Evolutionary conservation across 441 rosid genomes (phyloP), one percentile per base, ranked within the genome.

Genomic region (Raphanus hybrid): DNA sequence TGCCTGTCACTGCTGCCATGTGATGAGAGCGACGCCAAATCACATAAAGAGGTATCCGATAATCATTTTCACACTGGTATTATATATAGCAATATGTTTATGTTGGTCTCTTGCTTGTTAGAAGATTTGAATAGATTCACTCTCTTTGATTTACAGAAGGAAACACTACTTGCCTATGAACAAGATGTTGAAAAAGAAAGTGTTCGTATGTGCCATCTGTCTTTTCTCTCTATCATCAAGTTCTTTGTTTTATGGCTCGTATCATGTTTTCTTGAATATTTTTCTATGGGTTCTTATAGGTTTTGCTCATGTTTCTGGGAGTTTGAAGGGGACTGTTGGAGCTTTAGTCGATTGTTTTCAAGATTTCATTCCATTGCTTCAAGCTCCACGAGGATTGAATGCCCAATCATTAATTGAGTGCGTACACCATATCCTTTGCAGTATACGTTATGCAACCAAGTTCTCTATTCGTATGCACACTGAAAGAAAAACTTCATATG

Each of bases 271-370:
- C 27, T 41, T 71, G 64, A 73, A 73, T 26, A 37, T 15, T 10
- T 71, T 29, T 43, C 23, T 43, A 41, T 50, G 67, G 66, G 12
- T 54, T 69, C 80, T 59, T 82, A 79, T 50, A 94, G 98, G 88
- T 10, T 80, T 80, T 74, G 74, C 87, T 70, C 52, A 76, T 65
- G 69, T 87, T 69, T 61, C 75, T 73, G 81, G 79, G 69, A 90
- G 85, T 75, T 78, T 90, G 35, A 86, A 85, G 77, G 90, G 85
- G 69, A 85, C 90, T 78, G 85, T 93, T 74, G 93, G 84, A 78
- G 86, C 85, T 83, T 81, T 93, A 70, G 74, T 92, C 61, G 81
- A 69, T 73, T 89, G 93, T 83, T 87, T 92, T 83, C 84, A 84
- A 86, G 96, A 92, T 67, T 87, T 92, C 77, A 67, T 87, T 71